These are phyloP conservation scores for Sisymbrium altissimum DNA, from an alignment of 345 rosid genomes.

Conservation along the genomic window DNA sequence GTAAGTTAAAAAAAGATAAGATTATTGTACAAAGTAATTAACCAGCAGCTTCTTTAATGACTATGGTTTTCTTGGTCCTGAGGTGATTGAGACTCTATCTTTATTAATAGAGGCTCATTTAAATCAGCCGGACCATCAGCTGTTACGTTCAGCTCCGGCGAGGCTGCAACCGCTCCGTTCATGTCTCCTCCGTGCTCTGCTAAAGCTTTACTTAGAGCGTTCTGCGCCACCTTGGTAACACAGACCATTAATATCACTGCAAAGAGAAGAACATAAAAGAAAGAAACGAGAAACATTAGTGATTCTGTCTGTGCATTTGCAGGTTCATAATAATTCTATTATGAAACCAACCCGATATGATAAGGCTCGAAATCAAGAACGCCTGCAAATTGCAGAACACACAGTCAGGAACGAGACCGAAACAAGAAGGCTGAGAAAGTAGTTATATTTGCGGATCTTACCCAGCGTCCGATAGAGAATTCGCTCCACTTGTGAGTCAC, in stretches of 20 bases:
- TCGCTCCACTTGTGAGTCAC: conserved; percentile 98
- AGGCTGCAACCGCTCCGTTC: conserved; percentile 37
- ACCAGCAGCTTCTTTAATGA: conserved; percentile 5
- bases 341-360: conserved; percentile 70
- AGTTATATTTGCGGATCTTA: conserved; percentile 29
- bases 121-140: conserved; percentile 46
- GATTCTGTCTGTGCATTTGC: conserved; percentile 10
- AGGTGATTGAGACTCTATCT: conserved; percentile 48
- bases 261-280: conserved; percentile 11
- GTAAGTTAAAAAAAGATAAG: background rate
- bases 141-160: conserved; percentile 43
- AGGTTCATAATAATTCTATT: background rate
- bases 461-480: conserved; percentile 89
- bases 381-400: conserved; percentile 50
- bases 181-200: conserved; percentile 68
- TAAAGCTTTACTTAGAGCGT: conserved; percentile 85
- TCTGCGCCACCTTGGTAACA: conserved; percentile 76
- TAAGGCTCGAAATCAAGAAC: conserved; percentile 54
- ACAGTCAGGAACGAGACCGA: background rate
- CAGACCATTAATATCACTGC: conserved; percentile 76
- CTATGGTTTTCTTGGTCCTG: conserved; percentile 23
- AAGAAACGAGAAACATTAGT: background rate
- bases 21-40: conserved; percentile 14
- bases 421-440: background rate
- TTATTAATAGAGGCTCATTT: conserved; percentile 68